Conservation (phyloP, 2,329 filamentous ascomycete genomes). For the Aspergillus candidus region DNA sequence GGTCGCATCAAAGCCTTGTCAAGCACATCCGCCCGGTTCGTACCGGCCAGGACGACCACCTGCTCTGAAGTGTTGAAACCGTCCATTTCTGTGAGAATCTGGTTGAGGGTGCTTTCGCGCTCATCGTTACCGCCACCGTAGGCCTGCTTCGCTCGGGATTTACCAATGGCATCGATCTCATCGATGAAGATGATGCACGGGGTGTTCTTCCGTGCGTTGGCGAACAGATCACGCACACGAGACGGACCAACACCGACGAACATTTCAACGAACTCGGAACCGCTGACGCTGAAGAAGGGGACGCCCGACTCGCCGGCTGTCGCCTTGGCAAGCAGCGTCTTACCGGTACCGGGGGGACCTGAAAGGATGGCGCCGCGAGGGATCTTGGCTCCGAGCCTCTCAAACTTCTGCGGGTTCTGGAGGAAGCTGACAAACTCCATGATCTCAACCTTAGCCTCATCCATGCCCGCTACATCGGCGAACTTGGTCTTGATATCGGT, state of each 20-base stretch:
- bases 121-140: slow-evolving; percentile 93
- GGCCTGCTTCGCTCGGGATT: slow-evolving; percentile 74
- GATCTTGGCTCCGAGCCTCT: slow-evolving; percentile 94
- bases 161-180: slow-evolving; percentile 96
- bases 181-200: slow-evolving; percentile 99
- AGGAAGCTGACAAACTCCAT: slow-evolving; percentile 99
- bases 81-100: slow-evolving; percentile 98
- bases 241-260: slow-evolving; percentile 98
- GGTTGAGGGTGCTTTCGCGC: slow-evolving; percentile 92
- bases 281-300: slow-evolving; percentile 96
- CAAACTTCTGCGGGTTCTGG: slow-evolving; percentile 85
- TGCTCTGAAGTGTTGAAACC: slow-evolving; percentile 97
- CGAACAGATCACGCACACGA: slow-evolving; percentile 88
- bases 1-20: slow-evolving; percentile 96
- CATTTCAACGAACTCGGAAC: slow-evolving; percentile 99
- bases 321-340: slow-evolving; percentile 93
- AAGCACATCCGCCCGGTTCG: slow-evolving; percentile 88
- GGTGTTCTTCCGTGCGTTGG: slow-evolving; percentile 88
- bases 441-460: slow-evolving; percentile 95
- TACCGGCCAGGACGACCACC: slow-evolving; percentile 93
- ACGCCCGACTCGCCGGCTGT: slow-evolving; percentile 95
- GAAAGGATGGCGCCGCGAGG: slow-evolving; percentile 93
- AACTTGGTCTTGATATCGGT: slow-evolving; percentile 96
- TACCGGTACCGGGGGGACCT: slow-evolving; percentile 96
- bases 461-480: slow-evolving; percentile 91